phyloP scores from a whole-genome alignment of 2,329 filamentous ascomycete species.

The Leptoxyphium fumago region DNA sequence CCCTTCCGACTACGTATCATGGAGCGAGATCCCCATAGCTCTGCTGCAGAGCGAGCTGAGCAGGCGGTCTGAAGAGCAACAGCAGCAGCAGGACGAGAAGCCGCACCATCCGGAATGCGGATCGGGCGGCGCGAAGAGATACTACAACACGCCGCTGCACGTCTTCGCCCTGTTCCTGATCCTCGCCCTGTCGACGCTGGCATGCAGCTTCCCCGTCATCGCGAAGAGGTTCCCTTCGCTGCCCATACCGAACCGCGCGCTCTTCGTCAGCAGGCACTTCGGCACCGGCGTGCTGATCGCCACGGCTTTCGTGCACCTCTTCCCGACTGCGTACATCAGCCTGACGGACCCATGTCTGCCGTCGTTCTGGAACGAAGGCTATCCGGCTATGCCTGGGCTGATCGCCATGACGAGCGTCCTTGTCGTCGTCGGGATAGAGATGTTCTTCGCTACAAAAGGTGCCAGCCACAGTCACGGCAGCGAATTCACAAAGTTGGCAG shows the following conservation, averaged over 20 bases:
- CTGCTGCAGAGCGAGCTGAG: slow-evolving; percentile 35
- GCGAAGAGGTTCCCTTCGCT: slow-evolving; percentile 45
- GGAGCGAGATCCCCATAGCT: slow-evolving; percentile 26
- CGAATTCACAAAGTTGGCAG: slow-evolving; percentile 15
- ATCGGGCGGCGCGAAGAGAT: slow-evolving; percentile 29
- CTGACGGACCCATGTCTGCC: slow-evolving; percentile 54
- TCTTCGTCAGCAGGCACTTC: slow-evolving; percentile 46
- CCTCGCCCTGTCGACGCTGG: slow-evolving; percentile 39
- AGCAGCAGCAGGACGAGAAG: slow-evolving; percentile 1
- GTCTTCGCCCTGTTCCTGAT: slow-evolving; percentile 45
- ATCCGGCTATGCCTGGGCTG: slow-evolving; percentile 64
- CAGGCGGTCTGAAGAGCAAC: slow-evolving; percentile 30
- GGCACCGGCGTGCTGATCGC: slow-evolving; percentile 43
- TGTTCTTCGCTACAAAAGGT: slow-evolving; percentile 65
- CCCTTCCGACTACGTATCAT: slow-evolving; percentile 8
- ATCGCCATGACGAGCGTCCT: slow-evolving; percentile 74
- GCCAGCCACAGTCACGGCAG: slow-evolving; percentile 43
- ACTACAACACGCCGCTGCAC: slow-evolving; percentile 42
- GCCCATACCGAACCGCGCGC: slow-evolving; percentile 42
- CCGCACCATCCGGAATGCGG: slow-evolving; percentile 35
- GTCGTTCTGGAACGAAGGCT: slow-evolving; percentile 63
- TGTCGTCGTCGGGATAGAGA: slow-evolving; percentile 71
- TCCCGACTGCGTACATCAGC: slow-evolving; percentile 47
- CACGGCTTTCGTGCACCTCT: slow-evolving; percentile 44
- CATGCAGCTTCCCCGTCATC: slow-evolving; percentile 47